Base-by-base conservation (phyloP, 1,139 yeast genomes). In the Arxiozyma telluris region DNA sequence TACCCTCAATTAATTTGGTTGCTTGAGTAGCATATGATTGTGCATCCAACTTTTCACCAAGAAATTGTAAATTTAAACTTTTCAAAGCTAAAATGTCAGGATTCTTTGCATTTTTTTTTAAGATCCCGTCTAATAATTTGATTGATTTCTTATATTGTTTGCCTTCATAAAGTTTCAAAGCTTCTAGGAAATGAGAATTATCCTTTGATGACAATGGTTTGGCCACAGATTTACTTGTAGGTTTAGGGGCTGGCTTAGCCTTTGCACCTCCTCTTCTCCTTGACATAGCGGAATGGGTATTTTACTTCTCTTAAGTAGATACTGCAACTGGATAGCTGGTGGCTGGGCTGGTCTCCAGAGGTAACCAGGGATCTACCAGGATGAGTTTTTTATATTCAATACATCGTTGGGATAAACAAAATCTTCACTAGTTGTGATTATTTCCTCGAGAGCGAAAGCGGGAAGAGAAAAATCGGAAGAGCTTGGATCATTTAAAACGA, bases 121-220 rank as follows among this genome's bases (percentile, higher is more conserved):
- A 72, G 64, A 87, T 80, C 47, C 80, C 75, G 55, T 94, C 98
- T 41, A 89, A 79, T 41, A 83, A 68, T 68, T 87, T 87, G 64
- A 90, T 72, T 0, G 96, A 83, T 65, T 90, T 90, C 67, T 89
- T 89, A 75, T 90, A 91, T 70, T 89, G 93, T 68, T 87, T 89
- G 50, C 76, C 68, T 66, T 93, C 98, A 65, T 89, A 93, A 50
- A 87, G 77, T 64, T 83, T 82, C 66, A 93, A 76, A 1, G 96
- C 96, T 61, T 86, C 88, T 57, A 86, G 79, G 74, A 91, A 90
- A 62, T 81, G 81, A 51, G 77, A 87, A 66, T 84, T 84, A n/a
- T 54, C 53, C 48, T 57, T 57, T 8, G 47, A 45, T 15, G 54
- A 48, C 11, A 47, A 30, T 17, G 55, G 42, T 25, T 52, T 52